Percentiles rank a stretch among this genome's conserved stretches.
Evolutionary conservation across 176 grass and related monocot genomes (phyloP).

Genomic region (Poa pratensis): DNA sequence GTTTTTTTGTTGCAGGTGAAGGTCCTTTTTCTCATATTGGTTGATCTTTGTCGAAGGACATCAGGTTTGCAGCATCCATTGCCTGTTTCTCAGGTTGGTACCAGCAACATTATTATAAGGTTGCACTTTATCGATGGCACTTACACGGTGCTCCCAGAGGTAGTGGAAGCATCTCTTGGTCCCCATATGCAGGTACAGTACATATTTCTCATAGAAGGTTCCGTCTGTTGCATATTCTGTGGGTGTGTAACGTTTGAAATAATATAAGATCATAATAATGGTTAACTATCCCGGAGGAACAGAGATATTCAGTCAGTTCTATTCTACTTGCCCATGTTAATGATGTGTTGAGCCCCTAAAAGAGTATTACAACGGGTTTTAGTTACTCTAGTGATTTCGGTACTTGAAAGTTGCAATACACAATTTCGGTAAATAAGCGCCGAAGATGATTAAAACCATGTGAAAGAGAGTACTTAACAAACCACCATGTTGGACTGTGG

Average conservation of each 20-base stretch:
- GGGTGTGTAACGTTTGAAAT: background rate
- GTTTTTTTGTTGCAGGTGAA: conserved; percentile 71
- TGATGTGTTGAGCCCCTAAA: background rate
- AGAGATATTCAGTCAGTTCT: conserved; percentile 21
- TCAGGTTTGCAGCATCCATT: conserved; percentile 76
- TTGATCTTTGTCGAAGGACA: conserved; percentile 98
- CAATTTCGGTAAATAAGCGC: background rate
- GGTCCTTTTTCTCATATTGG: conserved; percentile 94
- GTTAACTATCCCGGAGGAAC: background rate
- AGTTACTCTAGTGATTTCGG: background rate
- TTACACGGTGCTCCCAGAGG: conserved; percentile 96
- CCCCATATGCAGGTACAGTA: conserved; percentile 93
- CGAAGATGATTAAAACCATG: background rate
- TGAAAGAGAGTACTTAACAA: conserved; percentile 3
- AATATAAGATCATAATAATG: background rate
- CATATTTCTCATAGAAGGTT: conserved; percentile 27
- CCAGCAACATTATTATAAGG: conserved; percentile 94
- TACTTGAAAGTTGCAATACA: background rate
- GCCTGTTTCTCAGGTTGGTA: conserved; percentile 89
- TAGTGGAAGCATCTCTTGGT: conserved; percentile 95
- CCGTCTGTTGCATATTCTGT: background rate
- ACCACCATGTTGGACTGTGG: background rate
- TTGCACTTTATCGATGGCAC: conserved; percentile 97
- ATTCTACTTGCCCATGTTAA: conserved; percentile 10
- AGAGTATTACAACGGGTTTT: background rate